Conservation (phyloP, 768 basidiomycete genomes). For the Suillus ampliporus region DNA sequence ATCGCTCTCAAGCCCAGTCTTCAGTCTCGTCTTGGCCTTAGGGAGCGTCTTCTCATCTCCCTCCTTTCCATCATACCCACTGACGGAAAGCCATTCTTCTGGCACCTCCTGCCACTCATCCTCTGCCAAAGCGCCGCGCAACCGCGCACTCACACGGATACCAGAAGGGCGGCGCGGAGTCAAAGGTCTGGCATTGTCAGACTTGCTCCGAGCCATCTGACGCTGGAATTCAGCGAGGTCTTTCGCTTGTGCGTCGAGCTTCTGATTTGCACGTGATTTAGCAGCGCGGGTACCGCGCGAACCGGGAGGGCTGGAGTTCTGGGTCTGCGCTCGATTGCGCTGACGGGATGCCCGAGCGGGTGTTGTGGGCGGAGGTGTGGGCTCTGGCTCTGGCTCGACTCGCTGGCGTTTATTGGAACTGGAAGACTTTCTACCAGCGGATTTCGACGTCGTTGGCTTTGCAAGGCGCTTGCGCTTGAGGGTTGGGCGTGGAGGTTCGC, state of each 20-base stretch:
- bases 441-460: constrained; percentile 32
- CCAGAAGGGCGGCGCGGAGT: constrained; percentile 48
- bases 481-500: constrained; percentile 57
- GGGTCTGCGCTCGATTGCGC: constrained; percentile 16
- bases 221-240: constrained; percentile 68
- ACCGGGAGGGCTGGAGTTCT: constrained; percentile 28
- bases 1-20: constrained; percentile 68
- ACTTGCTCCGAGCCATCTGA: constrained; percentile 35
- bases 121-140: constrained; percentile 58
- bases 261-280: constrained; percentile 73
- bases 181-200: constrained; percentile 20
- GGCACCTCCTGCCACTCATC: constrained; percentile 82
- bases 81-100: constrained; percentile 62
- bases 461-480: constrained; percentile 50
- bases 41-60: constrained; percentile 20
- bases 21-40: constrained; percentile 26
- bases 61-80: constrained; percentile 25
- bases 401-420: constrained; percentile 33
- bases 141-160: constrained; percentile 67
- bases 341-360: constrained; percentile 19
- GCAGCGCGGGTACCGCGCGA: constrained; percentile 63
- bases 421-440: constrained; percentile 25
- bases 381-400: constrained; percentile 12
- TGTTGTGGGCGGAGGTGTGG: constrained; percentile 14
- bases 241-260: constrained; percentile 70